Conservation (phyloP, 768 basidiomycete species). For the Candolleomyces efflorescens region DNA sequence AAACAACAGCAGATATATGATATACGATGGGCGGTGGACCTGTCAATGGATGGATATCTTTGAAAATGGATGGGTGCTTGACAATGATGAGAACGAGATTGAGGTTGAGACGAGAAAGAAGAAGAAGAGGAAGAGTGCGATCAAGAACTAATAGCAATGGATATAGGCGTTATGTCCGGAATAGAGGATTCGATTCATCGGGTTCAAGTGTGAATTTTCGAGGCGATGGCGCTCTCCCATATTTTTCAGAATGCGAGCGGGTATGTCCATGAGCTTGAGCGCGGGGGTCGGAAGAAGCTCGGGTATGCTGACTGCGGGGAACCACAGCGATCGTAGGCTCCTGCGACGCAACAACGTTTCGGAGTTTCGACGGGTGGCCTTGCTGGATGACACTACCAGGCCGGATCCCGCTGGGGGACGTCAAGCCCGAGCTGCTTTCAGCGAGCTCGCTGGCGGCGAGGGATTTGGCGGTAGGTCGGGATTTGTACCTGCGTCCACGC, state of each 20-base stretch:
- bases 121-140: too few species aligned
- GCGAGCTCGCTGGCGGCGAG: background rate
- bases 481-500: slow-evolving; percentile 1
- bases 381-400: background rate
- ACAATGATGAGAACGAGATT: too few species aligned
- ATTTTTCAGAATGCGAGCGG: background rate
- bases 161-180: background rate
- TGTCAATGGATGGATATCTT: too few species aligned
- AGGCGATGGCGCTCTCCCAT: background rate
- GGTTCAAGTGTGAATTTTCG: background rate
- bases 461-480: background rate
- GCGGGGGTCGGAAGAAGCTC: background rate
- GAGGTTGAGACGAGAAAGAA: too few species aligned
- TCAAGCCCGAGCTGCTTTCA: background rate
- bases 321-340: background rate
- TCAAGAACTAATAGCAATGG: too few species aligned
- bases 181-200: background rate
- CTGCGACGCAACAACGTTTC: slow-evolving; percentile 1
- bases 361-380: slow-evolving; percentile 2
- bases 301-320: background rate
- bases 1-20: too few species aligned
- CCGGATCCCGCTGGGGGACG: too few species aligned
- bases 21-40: too few species aligned
- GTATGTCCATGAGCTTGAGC: background rate
- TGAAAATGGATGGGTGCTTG: too few species aligned